phyloP scores from a whole-genome alignment of 2,329 filamentous ascomycete species.

The Fusarium virguliforme region DNA sequence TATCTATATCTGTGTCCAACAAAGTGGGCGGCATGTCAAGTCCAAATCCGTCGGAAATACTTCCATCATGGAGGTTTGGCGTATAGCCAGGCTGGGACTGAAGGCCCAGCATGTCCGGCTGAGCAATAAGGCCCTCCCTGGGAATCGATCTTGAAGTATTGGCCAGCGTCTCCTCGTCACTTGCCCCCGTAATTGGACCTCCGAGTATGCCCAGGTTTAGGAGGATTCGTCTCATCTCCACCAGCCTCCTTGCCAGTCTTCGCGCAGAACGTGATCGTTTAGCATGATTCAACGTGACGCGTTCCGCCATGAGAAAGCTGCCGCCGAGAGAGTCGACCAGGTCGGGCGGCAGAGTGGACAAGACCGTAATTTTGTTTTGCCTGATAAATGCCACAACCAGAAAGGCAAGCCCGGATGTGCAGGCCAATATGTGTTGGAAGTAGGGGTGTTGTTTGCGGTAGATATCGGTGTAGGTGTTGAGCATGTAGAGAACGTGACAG shows the following conservation, averaged over 20 bases:
- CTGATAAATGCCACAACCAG: constrained; percentile 38
- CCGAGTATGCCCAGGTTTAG: constrained; percentile 26
- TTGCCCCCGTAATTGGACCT: neutral
- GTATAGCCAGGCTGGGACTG: neutral
- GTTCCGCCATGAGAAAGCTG: constrained; percentile 36
- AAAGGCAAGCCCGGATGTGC: constrained; percentile 32
- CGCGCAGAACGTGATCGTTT: constrained; percentile 25
- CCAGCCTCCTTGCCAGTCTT: constrained; percentile 25
- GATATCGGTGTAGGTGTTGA: constrained; percentile 29
- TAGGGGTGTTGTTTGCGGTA: constrained; percentile 37
- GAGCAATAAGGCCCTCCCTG: neutral
- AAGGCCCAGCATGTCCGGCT: neutral
- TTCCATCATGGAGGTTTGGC: neutral
- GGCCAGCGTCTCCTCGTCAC: neutral
- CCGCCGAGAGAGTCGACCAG: constrained; percentile 28
- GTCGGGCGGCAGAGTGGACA: constrained; percentile 23
- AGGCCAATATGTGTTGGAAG: constrained; percentile 36
- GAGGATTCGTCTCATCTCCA: constrained; percentile 33
- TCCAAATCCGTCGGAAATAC: constrained; percentile 22
- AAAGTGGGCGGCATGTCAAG: neutral
- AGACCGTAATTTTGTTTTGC: constrained; percentile 29
- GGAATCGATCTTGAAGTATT: constrained; percentile 8
- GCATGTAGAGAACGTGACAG: constrained; percentile 26
- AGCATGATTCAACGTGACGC: constrained; percentile 30
- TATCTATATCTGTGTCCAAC: constrained; percentile 33